Conservation (phyloP, 2,329 filamentous ascomycete species). For the Cercospora zeae-maydis region DNA sequence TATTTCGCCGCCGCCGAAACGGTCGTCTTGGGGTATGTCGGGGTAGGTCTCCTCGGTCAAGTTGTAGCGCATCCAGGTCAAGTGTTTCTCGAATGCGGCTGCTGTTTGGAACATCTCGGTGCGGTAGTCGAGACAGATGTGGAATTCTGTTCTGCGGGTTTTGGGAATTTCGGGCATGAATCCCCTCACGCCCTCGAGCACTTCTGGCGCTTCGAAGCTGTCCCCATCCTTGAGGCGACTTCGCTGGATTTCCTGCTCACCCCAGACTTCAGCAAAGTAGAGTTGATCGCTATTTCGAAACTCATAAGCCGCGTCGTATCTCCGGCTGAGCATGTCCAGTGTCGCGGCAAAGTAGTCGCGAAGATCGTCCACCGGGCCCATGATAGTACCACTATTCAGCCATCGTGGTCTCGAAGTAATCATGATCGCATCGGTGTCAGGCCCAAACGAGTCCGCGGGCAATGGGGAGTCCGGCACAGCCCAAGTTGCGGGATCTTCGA, state of each 20-base stretch:
- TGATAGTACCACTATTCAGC: constrained; percentile 39
- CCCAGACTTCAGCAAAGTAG: constrained; percentile 52
- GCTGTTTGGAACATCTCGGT: constrained; percentile 27
- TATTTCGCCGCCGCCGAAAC: background rate
- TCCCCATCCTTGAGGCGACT: constrained; percentile 13
- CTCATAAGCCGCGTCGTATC: constrained; percentile 22
- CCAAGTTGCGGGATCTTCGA: constrained; percentile 29
- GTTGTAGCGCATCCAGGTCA: constrained; percentile 28
- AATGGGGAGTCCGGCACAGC: constrained; percentile 30
- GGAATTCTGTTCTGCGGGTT: constrained; percentile 23
- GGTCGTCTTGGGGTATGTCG: background rate
- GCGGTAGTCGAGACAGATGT: constrained; percentile 27
- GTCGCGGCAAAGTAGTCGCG: constrained; percentile 37
- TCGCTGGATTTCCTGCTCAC: constrained; percentile 50
- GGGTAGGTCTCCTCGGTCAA: constrained; percentile 12
- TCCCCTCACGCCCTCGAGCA: constrained; percentile 5
- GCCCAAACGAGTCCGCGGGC: constrained; percentile 28
- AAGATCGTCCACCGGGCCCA: constrained; percentile 40
- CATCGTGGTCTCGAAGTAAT: constrained; percentile 45
- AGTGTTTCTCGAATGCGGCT: constrained; percentile 20
- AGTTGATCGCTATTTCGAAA: constrained; percentile 40
- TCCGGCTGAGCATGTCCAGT: constrained; percentile 26
- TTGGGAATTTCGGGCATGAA: constrained; percentile 18
- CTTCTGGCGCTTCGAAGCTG: constrained; percentile 7
- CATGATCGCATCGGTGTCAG: constrained; percentile 37